Evolutionary conservation across 352 stramenopile species (phyloP), one percentile per base, ranked within the genome.

Genomic region (Blastocystis sp.): DNA sequence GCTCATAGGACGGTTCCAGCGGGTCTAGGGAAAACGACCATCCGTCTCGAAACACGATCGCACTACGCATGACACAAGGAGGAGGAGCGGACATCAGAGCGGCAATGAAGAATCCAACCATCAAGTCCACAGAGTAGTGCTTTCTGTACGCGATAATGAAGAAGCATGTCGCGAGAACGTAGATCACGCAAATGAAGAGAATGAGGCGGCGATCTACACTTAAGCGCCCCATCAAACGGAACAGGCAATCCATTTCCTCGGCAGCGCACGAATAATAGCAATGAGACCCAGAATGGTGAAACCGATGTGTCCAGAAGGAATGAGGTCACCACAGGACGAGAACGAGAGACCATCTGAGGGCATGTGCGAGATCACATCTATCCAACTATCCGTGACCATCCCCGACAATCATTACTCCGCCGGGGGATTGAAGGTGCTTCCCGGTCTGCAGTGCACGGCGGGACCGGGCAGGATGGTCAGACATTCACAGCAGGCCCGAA

Each of bases 131-230:
- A 2, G 59, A 67, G 41, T 89, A 89, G 31, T 89, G 79, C 41
- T 80, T 89, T 71, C 79, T 62, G 41, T 74, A 63, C 26, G 79
- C 79, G 21, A 89, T 51, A 45, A 89, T 77, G 50, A 89, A 89
- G 29, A 67, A 89, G 31, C 41, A 39, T 31, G 67, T 80, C 24
- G 60, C 26, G 19, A 89, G 12, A 29, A 79, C 6, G 29, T 89
- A 89, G 3, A 89, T 9, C 26, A 89, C 24, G 65, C 79, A 78
- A 2, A 79, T 12, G 9, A 55, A 26, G 2, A 62, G 19, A 31
- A 89, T 19, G 33, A 26, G 1, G 16, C 39, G 65, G 19, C 74
- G 74, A 69, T 85, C 74, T 85, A 69, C 9, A 21, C 9, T 24
- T 21, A 85, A 10, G 13, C 6, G 2, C 16, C 12, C 3, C 19